Evolutionary conservation across 805 yeast species (phyloP).

Genomic region (Ogataea populi-albae): DNA sequence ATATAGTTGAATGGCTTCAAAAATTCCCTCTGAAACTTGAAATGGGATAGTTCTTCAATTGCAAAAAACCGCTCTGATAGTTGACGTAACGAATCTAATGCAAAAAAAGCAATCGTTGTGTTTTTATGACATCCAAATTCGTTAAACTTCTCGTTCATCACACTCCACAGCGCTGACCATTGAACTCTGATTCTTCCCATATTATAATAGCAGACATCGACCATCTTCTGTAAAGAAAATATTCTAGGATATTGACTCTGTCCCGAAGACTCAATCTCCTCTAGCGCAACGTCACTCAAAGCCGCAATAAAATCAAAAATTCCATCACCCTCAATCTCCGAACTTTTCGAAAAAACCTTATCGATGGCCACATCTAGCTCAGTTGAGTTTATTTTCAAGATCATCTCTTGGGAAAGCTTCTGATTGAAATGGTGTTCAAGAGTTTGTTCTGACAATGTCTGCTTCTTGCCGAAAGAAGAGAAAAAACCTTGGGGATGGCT

Average conservation of each 20-base stretch:
- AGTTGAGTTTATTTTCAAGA: slow-evolving; percentile 56
- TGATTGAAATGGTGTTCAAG: slow-evolving; percentile 71
- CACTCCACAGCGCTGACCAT: slow-evolving; percentile 94
- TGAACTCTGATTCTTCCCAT: slow-evolving; percentile 95
- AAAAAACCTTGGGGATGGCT: slow-evolving; percentile 43
- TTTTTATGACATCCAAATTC: slow-evolving; percentile 80
- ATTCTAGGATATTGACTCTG: slow-evolving; percentile 81
- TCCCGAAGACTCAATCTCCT: slow-evolving; percentile 88
- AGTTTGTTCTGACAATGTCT: slow-evolving; percentile 64
- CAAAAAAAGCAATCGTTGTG: slow-evolving; percentile 76
- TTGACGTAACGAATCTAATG: slow-evolving; percentile 91
- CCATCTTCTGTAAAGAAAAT: slow-evolving; percentile 91
- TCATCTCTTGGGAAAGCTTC: slow-evolving; percentile 56
- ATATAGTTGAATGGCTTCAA: slow-evolving; percentile 86
- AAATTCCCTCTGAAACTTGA: slow-evolving; percentile 93
- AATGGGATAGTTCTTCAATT: slow-evolving; percentile 90
- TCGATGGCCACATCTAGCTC: slow-evolving; percentile 80
- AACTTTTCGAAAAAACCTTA: slow-evolving; percentile 79
- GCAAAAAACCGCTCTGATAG: slow-evolving; percentile 88
- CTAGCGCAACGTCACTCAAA: slow-evolving; percentile 78
- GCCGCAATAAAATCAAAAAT: slow-evolving; percentile 87
- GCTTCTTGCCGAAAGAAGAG: slow-evolving; percentile 49
- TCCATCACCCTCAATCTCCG: slow-evolving; percentile 75
- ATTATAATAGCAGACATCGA: slow-evolving; percentile 95
- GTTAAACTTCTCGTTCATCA: slow-evolving; percentile 87